Conservation (phyloP, 495 filamentous ascomycete species). For the Xylaria scruposa region DNA sequence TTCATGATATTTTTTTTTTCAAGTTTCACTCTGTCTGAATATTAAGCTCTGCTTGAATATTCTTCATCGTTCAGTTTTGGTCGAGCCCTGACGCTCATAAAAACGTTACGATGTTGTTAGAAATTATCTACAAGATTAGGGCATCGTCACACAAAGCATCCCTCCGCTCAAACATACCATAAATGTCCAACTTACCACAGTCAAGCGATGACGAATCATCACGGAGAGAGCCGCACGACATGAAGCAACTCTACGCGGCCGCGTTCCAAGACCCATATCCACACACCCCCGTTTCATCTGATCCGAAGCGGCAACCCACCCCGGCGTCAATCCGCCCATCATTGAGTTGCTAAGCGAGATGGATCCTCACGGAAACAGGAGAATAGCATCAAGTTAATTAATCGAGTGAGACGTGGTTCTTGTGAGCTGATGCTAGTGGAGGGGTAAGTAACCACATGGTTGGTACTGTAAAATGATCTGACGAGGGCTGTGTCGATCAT, state of each 20-base stretch:
- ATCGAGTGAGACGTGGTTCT: not conserved
- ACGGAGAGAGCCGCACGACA: not conserved
- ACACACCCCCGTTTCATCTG: slow-evolving; percentile 22
- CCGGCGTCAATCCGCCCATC: slow-evolving; percentile 21
- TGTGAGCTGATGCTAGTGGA: not conserved
- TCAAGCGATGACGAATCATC: not conserved
- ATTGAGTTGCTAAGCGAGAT: slow-evolving; percentile 12
- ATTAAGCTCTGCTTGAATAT: not conserved
- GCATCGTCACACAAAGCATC: not conserved
- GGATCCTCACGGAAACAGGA: not conserved
- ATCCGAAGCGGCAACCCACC: slow-evolving; percentile 7
- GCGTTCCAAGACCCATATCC: not conserved
- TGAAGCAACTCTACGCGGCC: not conserved
- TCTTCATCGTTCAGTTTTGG: not conserved
- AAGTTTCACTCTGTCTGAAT: too few species aligned
- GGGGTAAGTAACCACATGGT: not conserved
- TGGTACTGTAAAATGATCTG: slow-evolving; percentile 12
- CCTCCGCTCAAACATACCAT: not conserved
- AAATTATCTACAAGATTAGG: not conserved
- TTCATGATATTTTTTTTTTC: too few species aligned
- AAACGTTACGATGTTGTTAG: not conserved
- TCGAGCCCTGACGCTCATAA: too few species aligned
- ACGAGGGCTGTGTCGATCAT: slow-evolving; percentile 2
- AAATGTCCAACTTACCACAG: too few species aligned
- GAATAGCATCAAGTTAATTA: slow-evolving; percentile 8